phyloP scores from a whole-genome alignment of 192 early-diverging fungal genomes.

The Umbelopsis vinacea region DNA sequence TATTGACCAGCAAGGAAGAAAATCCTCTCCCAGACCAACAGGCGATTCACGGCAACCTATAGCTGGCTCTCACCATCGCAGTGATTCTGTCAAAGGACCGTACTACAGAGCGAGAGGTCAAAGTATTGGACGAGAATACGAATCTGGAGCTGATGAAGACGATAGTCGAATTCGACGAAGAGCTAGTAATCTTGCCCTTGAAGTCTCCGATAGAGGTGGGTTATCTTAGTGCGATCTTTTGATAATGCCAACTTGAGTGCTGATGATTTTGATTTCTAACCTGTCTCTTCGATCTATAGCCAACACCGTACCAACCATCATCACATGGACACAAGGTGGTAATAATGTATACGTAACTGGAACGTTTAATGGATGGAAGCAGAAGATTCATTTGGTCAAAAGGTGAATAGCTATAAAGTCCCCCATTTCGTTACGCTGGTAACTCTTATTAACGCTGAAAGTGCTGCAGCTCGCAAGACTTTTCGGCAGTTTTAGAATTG shows the following conservation, averaged over 20 bases:
- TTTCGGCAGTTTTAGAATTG: conserved; percentile 82
- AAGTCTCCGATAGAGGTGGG: conserved; percentile 12
- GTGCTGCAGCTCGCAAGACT: conserved; percentile 66
- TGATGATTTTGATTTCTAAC: neutral
- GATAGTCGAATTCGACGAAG: conserved; percentile 18
- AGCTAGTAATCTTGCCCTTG: conserved; percentile 8
- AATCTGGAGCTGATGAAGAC: conserved; percentile 27
- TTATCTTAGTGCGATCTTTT: neutral
- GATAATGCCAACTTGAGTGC: neutral
- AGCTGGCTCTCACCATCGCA: conserved; percentile 24
- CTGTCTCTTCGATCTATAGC: conserved; percentile 10
- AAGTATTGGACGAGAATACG: conserved; percentile 33
- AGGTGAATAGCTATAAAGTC: conserved; percentile 36
- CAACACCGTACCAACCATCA: conserved; percentile 81
- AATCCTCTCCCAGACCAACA: neutral
- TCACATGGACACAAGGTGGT: conserved; percentile 86
- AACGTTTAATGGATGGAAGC: conserved; percentile 97
- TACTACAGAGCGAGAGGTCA: conserved; percentile 41
- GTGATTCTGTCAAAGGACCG: conserved; percentile 35
- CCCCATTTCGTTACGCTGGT: no score
- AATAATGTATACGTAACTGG: conserved; percentile 91
- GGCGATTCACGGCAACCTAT: neutral
- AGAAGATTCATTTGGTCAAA: conserved; percentile 82
- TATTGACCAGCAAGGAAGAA: neutral
- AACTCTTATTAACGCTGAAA: conserved; percentile 14